Evolutionary conservation across 2,329 filamentous ascomycete species (phyloP).

Genomic region (Sclerotiophoma versabilis): DNA sequence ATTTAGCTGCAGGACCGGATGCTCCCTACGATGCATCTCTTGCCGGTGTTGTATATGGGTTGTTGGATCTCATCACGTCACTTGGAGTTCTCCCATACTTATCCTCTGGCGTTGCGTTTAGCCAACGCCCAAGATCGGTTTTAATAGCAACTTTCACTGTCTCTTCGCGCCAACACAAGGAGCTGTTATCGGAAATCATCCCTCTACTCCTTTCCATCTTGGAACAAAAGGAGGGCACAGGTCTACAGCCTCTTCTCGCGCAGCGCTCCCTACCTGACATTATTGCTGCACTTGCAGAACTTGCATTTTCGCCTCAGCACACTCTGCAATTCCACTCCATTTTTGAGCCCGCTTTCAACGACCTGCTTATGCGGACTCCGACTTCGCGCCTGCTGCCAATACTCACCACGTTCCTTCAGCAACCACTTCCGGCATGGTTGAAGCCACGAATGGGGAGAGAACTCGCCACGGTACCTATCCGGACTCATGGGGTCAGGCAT

Average conservation of each 20-base stretch:
- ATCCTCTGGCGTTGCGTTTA: constrained; percentile 42
- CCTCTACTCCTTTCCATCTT: constrained; percentile 34
- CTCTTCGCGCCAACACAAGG: constrained; percentile 17
- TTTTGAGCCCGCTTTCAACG: constrained; percentile 30
- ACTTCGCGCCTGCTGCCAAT: constrained; percentile 66
- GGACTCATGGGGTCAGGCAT: constrained; percentile 68
- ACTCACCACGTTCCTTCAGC: constrained; percentile 69
- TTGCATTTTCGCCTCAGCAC: constrained; percentile 41
- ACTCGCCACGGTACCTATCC: constrained; percentile 67
- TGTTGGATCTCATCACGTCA: constrained; percentile 46
- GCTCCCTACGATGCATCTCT: constrained; percentile 50
- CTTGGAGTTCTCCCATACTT: constrained; percentile 47
- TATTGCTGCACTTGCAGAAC: constrained; percentile 44
- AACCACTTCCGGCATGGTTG: constrained; percentile 68
- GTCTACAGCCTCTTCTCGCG: constrained; percentile 46
- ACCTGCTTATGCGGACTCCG: constrained; percentile 43
- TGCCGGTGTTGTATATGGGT: constrained; percentile 47
- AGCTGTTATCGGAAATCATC: constrained; percentile 23
- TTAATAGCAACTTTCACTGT: constrained; percentile 27
- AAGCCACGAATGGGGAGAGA: constrained; percentile 63
- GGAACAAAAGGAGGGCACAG: constrained; percentile 33
- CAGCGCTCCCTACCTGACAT: constrained; percentile 46
- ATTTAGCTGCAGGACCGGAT: constrained; percentile 38
- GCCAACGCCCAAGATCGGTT: constrained; percentile 45
- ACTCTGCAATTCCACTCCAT: constrained; percentile 11